phyloP scores from a whole-genome alignment of 257 asterid species.

The Ophiorrhiza pumila region DNA sequence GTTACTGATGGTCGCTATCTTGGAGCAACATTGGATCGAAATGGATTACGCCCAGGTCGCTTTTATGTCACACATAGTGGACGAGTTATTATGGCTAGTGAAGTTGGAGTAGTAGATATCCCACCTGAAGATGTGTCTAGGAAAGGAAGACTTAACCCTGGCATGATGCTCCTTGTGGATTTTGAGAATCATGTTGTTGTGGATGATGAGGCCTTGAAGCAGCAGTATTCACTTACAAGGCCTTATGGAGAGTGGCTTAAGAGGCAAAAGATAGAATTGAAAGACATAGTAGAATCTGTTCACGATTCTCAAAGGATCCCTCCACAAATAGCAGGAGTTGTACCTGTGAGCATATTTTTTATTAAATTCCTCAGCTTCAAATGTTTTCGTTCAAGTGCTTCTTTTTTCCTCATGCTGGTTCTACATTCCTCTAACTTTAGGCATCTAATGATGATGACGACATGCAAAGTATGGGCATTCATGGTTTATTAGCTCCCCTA shows the following conservation, averaged over 20 bases:
- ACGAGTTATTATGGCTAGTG: conserved; percentile 98
- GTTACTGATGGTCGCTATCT: conserved; percentile 99
- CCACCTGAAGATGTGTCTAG: conserved; percentile 92
- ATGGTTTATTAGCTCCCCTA: conserved; percentile 81
- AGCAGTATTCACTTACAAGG: conserved; percentile 85
- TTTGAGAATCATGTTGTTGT: conserved; percentile 96
- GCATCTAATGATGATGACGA: conserved; percentile 63
- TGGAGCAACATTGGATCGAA: conserved; percentile 97
- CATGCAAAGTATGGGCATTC: conserved; percentile 90
- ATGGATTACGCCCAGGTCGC: conserved; percentile 98
- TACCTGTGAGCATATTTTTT: conserved; percentile 53
- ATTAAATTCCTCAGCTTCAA: conserved; percentile 3
- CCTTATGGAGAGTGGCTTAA: conserved; percentile 95
- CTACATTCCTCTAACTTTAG: conserved; percentile 30
- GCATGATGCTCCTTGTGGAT: conserved; percentile 99
- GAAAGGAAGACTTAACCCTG: conserved; percentile 99
- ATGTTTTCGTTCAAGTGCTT: conserved; percentile 6
- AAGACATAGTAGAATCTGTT: conserved; percentile 85
- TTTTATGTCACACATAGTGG: conserved; percentile 96
- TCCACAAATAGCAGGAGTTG: conserved; percentile 74
- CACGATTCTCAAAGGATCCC: conserved; percentile 59
- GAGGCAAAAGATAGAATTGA: conserved; percentile 75
- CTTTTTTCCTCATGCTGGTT: conserved; percentile 19
- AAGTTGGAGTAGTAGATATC: conserved; percentile 98
- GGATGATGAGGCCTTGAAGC: conserved; percentile 96